Evolutionary conservation across 768 basidiomycete species (phyloP).

Genomic region (Scleroderma citrinum): DNA sequence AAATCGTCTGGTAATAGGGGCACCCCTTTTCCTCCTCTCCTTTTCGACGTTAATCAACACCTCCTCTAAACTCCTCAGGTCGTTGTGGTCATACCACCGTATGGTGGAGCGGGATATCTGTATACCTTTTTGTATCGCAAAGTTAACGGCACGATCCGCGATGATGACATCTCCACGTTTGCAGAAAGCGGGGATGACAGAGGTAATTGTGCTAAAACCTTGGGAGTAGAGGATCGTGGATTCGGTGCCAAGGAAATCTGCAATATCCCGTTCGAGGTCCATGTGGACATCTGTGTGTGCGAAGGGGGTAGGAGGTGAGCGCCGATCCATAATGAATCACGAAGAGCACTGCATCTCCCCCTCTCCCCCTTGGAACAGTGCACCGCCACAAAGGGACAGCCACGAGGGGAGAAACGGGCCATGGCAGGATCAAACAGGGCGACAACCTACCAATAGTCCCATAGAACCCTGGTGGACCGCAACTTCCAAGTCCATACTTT

Average conservation of each 20-base stretch:
- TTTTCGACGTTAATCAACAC: conserved; percentile 80
- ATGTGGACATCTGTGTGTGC: conserved; percentile 76
- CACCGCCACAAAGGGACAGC: neutral
- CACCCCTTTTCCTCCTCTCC: conserved; percentile 79
- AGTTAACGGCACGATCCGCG: conserved; percentile 95
- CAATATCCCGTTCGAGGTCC: conserved; percentile 81
- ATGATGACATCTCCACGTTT: conserved; percentile 97
- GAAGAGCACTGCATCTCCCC: neutral
- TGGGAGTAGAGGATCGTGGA: conserved; percentile 90
- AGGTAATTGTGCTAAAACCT: conserved; percentile 85
- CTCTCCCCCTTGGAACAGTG: neutral
- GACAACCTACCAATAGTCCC: conserved; percentile 76
- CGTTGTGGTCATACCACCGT: conserved; percentile 96
- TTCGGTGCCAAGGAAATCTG: conserved; percentile 87
- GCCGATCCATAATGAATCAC: neutral
- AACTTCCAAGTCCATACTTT: conserved; percentile 90
- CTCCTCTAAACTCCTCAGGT: conserved; percentile 84
- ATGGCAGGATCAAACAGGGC: neutral
- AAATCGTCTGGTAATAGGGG: conserved; percentile 82
- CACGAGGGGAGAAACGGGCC: neutral
- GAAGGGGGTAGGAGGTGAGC: conserved; percentile 4
- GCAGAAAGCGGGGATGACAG: conserved; percentile 95
- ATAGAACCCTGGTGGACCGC: conserved; percentile 96
- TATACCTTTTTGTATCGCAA: conserved; percentile 93
- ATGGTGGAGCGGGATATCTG: conserved; percentile 89